Conservation (phyloP, 306 rosid species). For the Medicago truncatula region MtrunA17r5.0-ANR NC_053049.1:43935001-43935500, state of each 20-base stretch:
- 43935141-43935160: slow-evolving; percentile 42
- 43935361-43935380: slow-evolving; percentile 36
- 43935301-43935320: slow-evolving; percentile 47
- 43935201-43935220: slow-evolving; percentile 9
- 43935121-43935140: slow-evolving; percentile 37
- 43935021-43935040: slow-evolving; percentile 41
- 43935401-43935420: slow-evolving; percentile 4
- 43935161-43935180: slow-evolving; percentile 28
- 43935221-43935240: slow-evolving; percentile 39
- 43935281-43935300: slow-evolving; percentile 44
- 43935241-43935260: slow-evolving; percentile 39
- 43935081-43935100: slow-evolving; percentile 34
- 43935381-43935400: slow-evolving; percentile 8
- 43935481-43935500: neutral
- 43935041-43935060: slow-evolving; percentile 49
- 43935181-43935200: slow-evolving; percentile 39
- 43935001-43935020: slow-evolving; percentile 47
- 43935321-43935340: slow-evolving; percentile 44
- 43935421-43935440: neutral
- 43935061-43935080: slow-evolving; percentile 43
- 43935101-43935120: slow-evolving; percentile 34
- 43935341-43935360: slow-evolving; percentile 40
- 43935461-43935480: neutral
- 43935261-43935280: slow-evolving; percentile 34
- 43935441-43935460: neutral